phyloP scores from a whole-genome alignment of 305 asterid genomes.

The Fraxinus dipetala region DNA sequence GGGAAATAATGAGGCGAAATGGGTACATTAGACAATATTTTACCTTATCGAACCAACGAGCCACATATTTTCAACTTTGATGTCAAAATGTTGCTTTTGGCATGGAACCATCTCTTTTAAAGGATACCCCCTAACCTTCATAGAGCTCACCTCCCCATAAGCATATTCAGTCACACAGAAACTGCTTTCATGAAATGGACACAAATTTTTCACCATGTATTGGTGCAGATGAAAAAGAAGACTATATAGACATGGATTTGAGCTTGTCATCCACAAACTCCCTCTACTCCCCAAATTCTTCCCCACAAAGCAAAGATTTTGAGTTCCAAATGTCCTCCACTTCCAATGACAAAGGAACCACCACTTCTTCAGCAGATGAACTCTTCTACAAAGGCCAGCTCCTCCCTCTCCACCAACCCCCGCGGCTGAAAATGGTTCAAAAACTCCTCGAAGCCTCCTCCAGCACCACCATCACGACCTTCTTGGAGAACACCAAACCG shows the following conservation, averaged over 20 bases:
- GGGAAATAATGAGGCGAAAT: too few species aligned
- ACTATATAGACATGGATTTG: slow-evolving; percentile 68
- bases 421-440: slow-evolving; percentile 54
- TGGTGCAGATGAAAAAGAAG: slow-evolving; percentile 43
- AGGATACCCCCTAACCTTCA: slow-evolving; percentile 33
- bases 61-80: not conserved
- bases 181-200: slow-evolving; percentile 36
- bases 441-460: slow-evolving; percentile 35
- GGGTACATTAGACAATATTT: not conserved
- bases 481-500: slow-evolving; percentile 17
- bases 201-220: slow-evolving; percentile 16
- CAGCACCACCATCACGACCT: slow-evolving; percentile 16
- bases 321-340: slow-evolving; percentile 66
- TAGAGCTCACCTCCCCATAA: slow-evolving; percentile 46
- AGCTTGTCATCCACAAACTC: slow-evolving; percentile 28
- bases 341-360: slow-evolving; percentile 27
- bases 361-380: slow-evolving; percentile 68
- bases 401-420: slow-evolving; percentile 77
- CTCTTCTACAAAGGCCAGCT: slow-evolving; percentile 85
- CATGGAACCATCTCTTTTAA: slow-evolving; percentile 65
- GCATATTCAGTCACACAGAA: slow-evolving; percentile 31
- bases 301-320: slow-evolving; percentile 57
- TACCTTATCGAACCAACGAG: not conserved
- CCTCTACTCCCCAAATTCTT: slow-evolving; percentile 21
- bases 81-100: slow-evolving; percentile 4